Percentiles rank a stretch among this genome's conserved stretches.
Evolutionary conservation across 768 basidiomycete genomes (phyloP).

Genomic region (Lanmaoa pseudosensibilis): DNA sequence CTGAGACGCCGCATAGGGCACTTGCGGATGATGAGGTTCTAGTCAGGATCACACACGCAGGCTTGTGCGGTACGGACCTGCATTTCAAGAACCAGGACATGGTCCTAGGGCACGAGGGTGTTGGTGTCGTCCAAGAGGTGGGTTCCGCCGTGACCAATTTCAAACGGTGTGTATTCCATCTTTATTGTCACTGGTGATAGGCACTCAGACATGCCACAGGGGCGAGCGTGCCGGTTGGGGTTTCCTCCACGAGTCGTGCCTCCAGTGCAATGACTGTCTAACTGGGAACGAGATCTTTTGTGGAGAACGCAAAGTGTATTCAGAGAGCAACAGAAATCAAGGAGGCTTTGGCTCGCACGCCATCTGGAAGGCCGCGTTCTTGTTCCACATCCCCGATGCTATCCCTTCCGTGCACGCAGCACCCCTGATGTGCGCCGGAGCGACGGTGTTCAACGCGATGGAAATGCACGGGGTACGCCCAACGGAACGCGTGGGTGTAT

Average conservation of each 20-base stretch:
- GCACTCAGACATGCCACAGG: background rate
- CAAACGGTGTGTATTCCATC: background rate
- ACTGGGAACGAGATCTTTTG: slow-evolving; percentile 24
- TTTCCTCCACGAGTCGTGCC: background rate
- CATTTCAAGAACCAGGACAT: slow-evolving; percentile 19
- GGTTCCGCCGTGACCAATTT: background rate
- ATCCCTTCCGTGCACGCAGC: slow-evolving; percentile 24
- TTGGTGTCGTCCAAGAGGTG: background rate
- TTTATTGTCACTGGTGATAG: background rate
- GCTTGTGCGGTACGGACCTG: slow-evolving; percentile 35
- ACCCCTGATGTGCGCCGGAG: slow-evolving; percentile 31
- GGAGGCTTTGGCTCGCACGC: slow-evolving; percentile 24
- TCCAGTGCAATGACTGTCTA: slow-evolving; percentile 16
- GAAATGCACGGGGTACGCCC: slow-evolving; percentile 22
- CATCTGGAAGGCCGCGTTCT: slow-evolving; percentile 28
- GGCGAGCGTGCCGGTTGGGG: background rate
- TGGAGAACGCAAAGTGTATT: slow-evolving; percentile 7
- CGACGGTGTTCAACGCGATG: slow-evolving; percentile 25
- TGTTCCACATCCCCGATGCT: slow-evolving; percentile 29
- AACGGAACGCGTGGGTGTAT: slow-evolving; percentile 27
- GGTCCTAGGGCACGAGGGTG: background rate
- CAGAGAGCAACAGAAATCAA: slow-evolving; percentile 19
- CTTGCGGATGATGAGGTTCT: slow-evolving; percentile 7
- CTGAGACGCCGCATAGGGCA: background rate
- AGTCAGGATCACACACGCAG: slow-evolving; percentile 26